These are phyloP conservation scores for Blastobotrys ciferrii DNA, from an alignment of 1,139 yeast species.

Conservation along the genomic window DNA sequence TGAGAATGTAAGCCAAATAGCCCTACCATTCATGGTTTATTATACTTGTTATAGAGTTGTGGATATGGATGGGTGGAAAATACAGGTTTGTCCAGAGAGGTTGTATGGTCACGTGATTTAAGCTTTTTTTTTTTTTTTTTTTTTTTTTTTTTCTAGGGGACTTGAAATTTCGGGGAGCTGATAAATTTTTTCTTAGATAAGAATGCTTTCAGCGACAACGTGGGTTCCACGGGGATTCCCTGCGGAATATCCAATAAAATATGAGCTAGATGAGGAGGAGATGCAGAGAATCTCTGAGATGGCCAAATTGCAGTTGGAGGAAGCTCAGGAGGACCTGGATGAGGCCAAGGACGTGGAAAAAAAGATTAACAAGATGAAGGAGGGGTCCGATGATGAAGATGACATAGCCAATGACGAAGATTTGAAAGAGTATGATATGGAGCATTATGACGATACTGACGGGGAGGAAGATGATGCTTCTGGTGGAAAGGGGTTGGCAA, in stretches of 20 bases:
- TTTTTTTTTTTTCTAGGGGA: conserved; percentile 13
- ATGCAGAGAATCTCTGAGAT: conserved; percentile 84
- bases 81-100: too few relatives aligned
- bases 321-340: conserved; percentile 62
- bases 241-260: conserved; percentile 85
- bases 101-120: neutral
- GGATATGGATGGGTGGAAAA: too few relatives aligned
- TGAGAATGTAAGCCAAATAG: too few relatives aligned
- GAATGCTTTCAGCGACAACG: conserved; percentile 84
- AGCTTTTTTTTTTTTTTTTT: neutral
- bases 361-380: conserved; percentile 22
- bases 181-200: conserved; percentile 7
- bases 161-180: neutral
- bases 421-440: conserved; percentile 82
- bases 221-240: conserved; percentile 99
- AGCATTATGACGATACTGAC: conserved; percentile 62
- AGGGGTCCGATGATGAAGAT: conserved; percentile 20
- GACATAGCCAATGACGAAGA: conserved; percentile 49
- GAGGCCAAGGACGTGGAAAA: conserved; percentile 38
- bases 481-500: conserved; percentile 43
- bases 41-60: too few relatives aligned
- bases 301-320: conserved; percentile 78
- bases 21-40: too few relatives aligned
- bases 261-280: conserved; percentile 86
- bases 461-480: conserved; percentile 54